Base-by-base conservation (phyloP, 305 asterid species). In the Rubia occidens region DNA sequence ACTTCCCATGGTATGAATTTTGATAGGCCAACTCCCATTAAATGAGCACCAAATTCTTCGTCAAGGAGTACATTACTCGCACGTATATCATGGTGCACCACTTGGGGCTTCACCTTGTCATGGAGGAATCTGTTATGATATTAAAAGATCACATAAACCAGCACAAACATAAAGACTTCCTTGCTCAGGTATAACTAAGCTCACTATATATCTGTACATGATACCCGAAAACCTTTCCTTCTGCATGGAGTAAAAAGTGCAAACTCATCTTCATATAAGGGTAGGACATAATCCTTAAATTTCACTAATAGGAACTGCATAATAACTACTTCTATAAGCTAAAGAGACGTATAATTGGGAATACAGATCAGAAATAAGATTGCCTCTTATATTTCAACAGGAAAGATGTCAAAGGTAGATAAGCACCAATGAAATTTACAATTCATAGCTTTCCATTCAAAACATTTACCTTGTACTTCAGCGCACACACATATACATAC, bases 21-120 rank as follows among this genome's bases (percentile, higher is more conserved):
- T 21, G 98, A 88, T 68, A 93, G 87, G 20, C 98, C 98, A 40
- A 93, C 98, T 26, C 98, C 98, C 96, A 93, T 86, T 18, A 93
- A 86, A 81, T 93, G 97, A 66, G 98, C 97, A 8, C 86, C 87
- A 39, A 86, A 93, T 74, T 93, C 97, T 84, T 93, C 98, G 15
- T 90, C 97, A 32, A 93, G 95, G 68, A 93, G 98, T 11, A 93
- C 96, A 18, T 93, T 93, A 64, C 94, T 87, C 47, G 98, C 96
- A 54, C 97, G 96, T 42, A 93, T 86, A 76, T 93, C 98, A 8
- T 88, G 86, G 71, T 93, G 98, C 79, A 88, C 98, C 67, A 93
- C 98, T 76, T 93, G 98, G 68, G 98, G 98, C 88, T 88, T 93
- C 83, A 93, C 96, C 85, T 93, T 90, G 83, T 93, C 98, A 58